Percentiles rank a stretch among this genome's conserved stretches.
Evolutionary conservation across 331 rosid genomes (phyloP).

Genomic region (Quercus lobata): DNA sequence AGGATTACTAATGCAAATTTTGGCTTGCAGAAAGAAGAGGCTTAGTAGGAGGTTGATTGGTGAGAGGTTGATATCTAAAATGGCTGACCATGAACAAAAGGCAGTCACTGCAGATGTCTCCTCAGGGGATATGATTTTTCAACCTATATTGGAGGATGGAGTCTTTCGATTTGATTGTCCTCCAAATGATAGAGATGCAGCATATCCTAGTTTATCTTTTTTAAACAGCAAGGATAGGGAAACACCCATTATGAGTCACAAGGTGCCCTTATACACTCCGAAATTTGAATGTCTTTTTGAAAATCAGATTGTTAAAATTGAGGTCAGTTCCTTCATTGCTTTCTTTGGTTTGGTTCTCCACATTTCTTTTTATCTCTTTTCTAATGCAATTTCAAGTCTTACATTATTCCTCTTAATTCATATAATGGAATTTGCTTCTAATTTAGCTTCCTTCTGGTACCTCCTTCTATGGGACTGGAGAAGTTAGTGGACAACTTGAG

Average conservation of each 20-base stretch:
- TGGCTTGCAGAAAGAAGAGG: slow-evolving; percentile 40
- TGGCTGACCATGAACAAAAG: slow-evolving; percentile 47
- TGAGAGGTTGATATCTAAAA: slow-evolving; percentile 31
- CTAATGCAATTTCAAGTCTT: background rate
- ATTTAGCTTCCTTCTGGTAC: slow-evolving; percentile 74
- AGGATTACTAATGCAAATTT: background rate
- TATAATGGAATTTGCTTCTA: slow-evolving; percentile 23
- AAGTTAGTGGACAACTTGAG: slow-evolving; percentile 87
- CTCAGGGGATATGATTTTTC: slow-evolving; percentile 64
- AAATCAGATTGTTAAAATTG: slow-evolving; percentile 67
- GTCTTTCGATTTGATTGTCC: slow-evolving; percentile 90
- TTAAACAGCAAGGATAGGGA: slow-evolving; percentile 54
- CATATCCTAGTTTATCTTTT: slow-evolving; percentile 76
- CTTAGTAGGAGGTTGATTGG: slow-evolving; percentile 23
- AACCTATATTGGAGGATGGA: slow-evolving; percentile 73
- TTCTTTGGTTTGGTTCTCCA: background rate
- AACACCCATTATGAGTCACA: slow-evolving; percentile 38
- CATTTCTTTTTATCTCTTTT: background rate
- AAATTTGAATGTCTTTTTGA: slow-evolving; percentile 45
- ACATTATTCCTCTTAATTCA: background rate
- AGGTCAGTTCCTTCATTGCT: slow-evolving; percentile 44
- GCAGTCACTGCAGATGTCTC: slow-evolving; percentile 28
- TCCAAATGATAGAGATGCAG: slow-evolving; percentile 51
- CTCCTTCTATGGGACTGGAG: slow-evolving; percentile 89
- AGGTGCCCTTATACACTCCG: slow-evolving; percentile 54